phyloP scores from a whole-genome alignment of 176 grass and related monocot genomes.

The Aegilops longissima region DNA sequence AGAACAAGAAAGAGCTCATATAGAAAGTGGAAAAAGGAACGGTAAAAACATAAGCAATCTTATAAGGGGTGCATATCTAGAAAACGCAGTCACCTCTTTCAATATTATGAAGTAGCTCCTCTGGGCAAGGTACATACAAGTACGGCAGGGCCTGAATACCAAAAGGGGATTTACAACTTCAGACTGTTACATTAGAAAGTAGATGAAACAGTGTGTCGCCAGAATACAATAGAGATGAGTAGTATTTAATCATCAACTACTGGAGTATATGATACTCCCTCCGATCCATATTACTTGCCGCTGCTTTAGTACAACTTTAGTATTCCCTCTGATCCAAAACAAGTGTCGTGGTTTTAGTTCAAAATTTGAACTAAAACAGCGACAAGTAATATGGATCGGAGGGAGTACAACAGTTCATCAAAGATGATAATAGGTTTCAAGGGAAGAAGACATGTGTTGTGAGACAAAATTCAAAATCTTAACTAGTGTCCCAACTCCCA shows the following conservation, averaged over 20 bases:
- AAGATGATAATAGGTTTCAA: not conserved
- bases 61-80: constrained; percentile 3
- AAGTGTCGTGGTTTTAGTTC: too few relatives aligned
- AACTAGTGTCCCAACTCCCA: not conserved
- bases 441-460: not conserved
- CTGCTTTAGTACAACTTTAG: too few relatives aligned
- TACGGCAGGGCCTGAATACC: constrained; percentile 60
- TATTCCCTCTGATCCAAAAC: too few relatives aligned
- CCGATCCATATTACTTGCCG: too few relatives aligned
- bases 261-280: not conserved
- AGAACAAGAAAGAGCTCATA: constrained; percentile 10
- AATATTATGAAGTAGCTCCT: constrained; percentile 52
- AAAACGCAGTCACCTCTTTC: constrained; percentile 38
- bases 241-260: not conserved
- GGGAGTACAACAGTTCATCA: not conserved
- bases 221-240: not conserved
- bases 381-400: too few relatives aligned
- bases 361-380: too few relatives aligned
- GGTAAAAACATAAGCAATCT: not conserved
- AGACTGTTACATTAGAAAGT: constrained; percentile 2
- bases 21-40: not conserved
- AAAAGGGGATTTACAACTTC: constrained; percentile 21
- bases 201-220: constrained; percentile 3
- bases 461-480: not conserved
- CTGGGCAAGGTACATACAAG: constrained; percentile 66